These are phyloP conservation scores for Geranium brycei DNA, from an alignment of 345 rosid genomes.

Conservation along the genomic window DNA sequence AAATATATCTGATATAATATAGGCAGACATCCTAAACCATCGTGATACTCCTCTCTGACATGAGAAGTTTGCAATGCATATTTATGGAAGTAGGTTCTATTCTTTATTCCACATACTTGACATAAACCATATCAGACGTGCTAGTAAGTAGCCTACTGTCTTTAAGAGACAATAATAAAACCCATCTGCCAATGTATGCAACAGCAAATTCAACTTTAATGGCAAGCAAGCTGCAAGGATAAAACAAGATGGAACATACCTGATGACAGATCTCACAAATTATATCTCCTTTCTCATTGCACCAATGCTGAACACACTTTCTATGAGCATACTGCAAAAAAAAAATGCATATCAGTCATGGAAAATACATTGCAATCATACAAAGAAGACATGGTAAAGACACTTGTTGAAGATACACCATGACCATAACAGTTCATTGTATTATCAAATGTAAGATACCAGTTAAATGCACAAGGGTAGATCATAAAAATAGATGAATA, in stretches of 20 bases:
- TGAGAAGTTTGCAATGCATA: not conserved
- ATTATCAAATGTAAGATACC: not conserved
- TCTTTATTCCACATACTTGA: too few species aligned
- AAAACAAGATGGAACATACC: conserved; percentile 26
- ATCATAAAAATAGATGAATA: too few species aligned
- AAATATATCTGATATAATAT: too few species aligned
- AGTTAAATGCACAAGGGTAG: too few species aligned
- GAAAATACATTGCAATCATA: not conserved
- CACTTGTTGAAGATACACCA: not conserved
- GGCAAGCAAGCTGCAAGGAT: not conserved
- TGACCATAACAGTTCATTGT: not conserved
- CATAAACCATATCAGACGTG: too few species aligned
- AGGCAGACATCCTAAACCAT: not conserved
- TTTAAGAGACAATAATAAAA: too few species aligned
- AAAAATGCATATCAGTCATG: conserved; percentile 1
- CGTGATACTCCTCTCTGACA: too few species aligned
- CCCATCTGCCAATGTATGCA: not conserved
- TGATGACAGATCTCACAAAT: conserved; percentile 91
- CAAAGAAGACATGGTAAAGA: not conserved
- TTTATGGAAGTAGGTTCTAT: not conserved
- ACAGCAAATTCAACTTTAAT: not conserved
- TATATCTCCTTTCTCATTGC: conserved; percentile 81
- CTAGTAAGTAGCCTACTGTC: too few species aligned
- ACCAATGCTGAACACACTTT: conserved; percentile 92
- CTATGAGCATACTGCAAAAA: conserved; percentile 67